These are phyloP conservation scores for Pythium diclinum DNA, from an alignment of 352 stramenopile species.

Conservation along the genomic window DNA sequence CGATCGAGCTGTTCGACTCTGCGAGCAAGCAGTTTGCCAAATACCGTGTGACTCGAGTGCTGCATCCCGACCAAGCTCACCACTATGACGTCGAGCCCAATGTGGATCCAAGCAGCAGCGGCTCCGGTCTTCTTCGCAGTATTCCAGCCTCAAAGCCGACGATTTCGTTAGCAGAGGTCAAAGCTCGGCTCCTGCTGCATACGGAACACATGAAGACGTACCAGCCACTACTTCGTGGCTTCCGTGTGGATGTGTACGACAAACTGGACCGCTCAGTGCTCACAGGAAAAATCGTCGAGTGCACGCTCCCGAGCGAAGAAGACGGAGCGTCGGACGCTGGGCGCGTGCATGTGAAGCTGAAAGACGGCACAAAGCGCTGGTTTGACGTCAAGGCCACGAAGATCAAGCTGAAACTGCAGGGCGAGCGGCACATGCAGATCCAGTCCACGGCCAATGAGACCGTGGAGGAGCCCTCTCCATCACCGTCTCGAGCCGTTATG, in stretches of 20 bases:
- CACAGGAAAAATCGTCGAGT: slow-evolving; percentile 19
- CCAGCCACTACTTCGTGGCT: slow-evolving; percentile 2
- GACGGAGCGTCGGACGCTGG: background rate
- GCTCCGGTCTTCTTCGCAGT: background rate
- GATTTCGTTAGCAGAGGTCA: slow-evolving; percentile 9
- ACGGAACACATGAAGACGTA: slow-evolving; percentile 2
- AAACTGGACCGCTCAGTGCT: slow-evolving; percentile 23
- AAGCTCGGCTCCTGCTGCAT: slow-evolving; percentile 14
- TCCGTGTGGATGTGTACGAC: slow-evolving; percentile 28
- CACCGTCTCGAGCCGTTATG: background rate
- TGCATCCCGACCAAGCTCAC: background rate
- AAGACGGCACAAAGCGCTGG: slow-evolving; percentile 23
- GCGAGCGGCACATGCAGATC: background rate
- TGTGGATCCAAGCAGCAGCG: background rate
- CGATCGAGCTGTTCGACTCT: slow-evolving; percentile 20
- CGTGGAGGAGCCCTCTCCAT: background rate
- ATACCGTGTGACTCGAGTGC: slow-evolving; percentile 12
- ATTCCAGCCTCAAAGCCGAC: background rate
- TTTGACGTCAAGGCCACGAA: slow-evolving; percentile 24
- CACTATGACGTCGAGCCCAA: slow-evolving; percentile 13
- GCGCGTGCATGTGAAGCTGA: slow-evolving; percentile 20
- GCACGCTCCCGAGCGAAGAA: background rate
- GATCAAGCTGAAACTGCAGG: slow-evolving; percentile 23
- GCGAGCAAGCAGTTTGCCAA: slow-evolving; percentile 23
- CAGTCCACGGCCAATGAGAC: background rate